Conservation (phyloP, 1,284 basidiomycete species). For the Heterobasidion annosum region DNA sequence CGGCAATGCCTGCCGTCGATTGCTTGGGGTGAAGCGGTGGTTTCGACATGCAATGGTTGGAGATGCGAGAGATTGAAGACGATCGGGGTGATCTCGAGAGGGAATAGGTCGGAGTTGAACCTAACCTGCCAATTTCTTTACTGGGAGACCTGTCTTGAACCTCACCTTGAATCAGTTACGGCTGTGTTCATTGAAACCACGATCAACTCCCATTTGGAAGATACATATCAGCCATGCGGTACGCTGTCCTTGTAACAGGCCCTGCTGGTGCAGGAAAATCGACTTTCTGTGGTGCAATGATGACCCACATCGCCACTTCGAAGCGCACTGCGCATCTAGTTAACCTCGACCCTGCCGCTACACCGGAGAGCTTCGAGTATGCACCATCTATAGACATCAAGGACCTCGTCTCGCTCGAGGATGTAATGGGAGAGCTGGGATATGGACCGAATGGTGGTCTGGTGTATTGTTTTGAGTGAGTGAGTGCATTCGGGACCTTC, state of each 20-base stretch:
- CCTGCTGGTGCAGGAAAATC: slow-evolving; percentile 98
- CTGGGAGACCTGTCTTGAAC: too few species aligned
- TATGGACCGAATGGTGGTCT: slow-evolving; percentile 97
- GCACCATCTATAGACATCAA: slow-evolving; percentile 92
- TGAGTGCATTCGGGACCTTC: slow-evolving; percentile 30
- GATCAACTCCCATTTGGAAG: not conserved
- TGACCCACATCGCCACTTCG: slow-evolving; percentile 84
- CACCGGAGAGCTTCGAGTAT: slow-evolving; percentile 81
- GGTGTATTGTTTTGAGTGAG: slow-evolving; percentile 99
- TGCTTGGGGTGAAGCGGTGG: slow-evolving; percentile 68
- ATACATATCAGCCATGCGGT: slow-evolving; percentile 57
- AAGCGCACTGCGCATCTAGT: slow-evolving; percentile 88
- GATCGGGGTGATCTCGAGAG: not conserved
- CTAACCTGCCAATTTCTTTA: too few species aligned
- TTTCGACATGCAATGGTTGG: slow-evolving; percentile 47
- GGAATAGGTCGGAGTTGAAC: too few species aligned
- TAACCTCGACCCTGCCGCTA: slow-evolving; percentile 96
- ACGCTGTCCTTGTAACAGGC: slow-evolving; percentile 83
- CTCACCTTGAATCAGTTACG: too few species aligned
- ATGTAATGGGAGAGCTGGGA: slow-evolving; percentile 94
- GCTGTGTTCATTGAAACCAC: not conserved
- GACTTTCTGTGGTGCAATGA: slow-evolving; percentile 84
- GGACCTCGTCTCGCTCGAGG: slow-evolving; percentile 87
- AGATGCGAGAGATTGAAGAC: not conserved
- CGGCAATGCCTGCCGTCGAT: slow-evolving; percentile 70